These are phyloP conservation scores for Naegleria gruberi DNA, from an alignment of 208 protist species.

Conservation along the genomic window DNA sequence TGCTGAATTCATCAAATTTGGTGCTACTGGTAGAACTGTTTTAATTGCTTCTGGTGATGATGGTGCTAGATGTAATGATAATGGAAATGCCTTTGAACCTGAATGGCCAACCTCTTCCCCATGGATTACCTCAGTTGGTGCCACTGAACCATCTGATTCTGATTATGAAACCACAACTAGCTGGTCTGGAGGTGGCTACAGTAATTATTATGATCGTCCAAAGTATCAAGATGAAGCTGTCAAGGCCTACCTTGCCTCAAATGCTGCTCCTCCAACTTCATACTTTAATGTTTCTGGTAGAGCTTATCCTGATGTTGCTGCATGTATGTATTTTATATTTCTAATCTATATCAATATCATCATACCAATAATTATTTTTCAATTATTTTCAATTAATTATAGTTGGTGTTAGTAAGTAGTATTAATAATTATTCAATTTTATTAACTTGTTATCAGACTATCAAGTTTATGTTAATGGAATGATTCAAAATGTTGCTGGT, in stretches of 20 bases:
- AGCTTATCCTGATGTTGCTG: conserved; percentile 20
- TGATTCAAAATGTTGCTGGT: not conserved
- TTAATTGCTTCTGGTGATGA: conserved; percentile 3
- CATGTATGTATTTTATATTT: too few relatives aligned
- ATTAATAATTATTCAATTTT: too few relatives aligned
- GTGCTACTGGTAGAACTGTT: not conserved
- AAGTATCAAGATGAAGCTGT: not conserved
- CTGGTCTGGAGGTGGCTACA: conserved; percentile 30
- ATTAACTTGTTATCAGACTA: not conserved
- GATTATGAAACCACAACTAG: not conserved
- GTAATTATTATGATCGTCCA: not conserved
- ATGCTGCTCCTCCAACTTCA: not conserved
- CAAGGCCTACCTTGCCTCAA: not conserved
- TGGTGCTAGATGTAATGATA: not conserved
- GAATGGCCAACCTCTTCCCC: too few relatives aligned
- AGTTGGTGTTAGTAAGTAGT: conserved; percentile 28
- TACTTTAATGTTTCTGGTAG: not conserved
- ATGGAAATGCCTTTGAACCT: not conserved
- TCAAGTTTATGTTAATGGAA: not conserved
- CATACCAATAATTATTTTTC: too few relatives aligned
- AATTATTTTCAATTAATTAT: conserved; percentile 29
- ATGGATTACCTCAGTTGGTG: not conserved
- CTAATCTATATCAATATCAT: too few relatives aligned
- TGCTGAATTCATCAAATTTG: conserved; percentile 1
- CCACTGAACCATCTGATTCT: not conserved